Evolutionary conservation across 1,284 basidiomycete genomes (phyloP).

Genomic region (Malassezia dermatis): DNA sequence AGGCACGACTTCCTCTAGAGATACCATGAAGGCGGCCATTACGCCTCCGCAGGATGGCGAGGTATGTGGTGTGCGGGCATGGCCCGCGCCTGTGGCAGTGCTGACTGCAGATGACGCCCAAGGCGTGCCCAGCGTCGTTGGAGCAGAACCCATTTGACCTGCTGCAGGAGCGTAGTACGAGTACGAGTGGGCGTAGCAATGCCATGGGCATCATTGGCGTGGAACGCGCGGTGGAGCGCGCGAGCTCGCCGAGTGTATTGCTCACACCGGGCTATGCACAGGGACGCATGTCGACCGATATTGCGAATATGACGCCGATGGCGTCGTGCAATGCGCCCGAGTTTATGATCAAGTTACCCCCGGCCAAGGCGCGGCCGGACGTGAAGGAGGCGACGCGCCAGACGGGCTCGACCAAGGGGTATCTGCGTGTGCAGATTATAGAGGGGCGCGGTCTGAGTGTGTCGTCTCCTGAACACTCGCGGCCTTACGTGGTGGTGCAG

Average conservation of each 20-base stretch:
- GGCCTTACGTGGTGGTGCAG: constrained; percentile 91
- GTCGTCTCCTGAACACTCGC: constrained; percentile 50
- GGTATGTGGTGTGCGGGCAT: background rate
- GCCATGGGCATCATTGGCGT: constrained; percentile 1
- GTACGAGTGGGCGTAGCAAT: background rate
- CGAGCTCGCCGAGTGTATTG: constrained; percentile 7
- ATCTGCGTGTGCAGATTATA: constrained; percentile 90
- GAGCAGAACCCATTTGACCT: constrained; percentile 16
- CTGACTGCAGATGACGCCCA: constrained; percentile 9
- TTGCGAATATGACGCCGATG: background rate
- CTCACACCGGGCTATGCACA: constrained; percentile 10
- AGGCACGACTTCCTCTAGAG: background rate
- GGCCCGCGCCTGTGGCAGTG: background rate
- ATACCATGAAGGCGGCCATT: background rate
- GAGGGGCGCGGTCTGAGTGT: constrained; percentile 67
- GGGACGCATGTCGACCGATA: background rate
- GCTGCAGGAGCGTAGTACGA: background rate
- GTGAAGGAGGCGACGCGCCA: constrained; percentile 22
- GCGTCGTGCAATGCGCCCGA: constrained; percentile 22
- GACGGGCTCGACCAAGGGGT: constrained; percentile 55
- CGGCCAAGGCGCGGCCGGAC: constrained; percentile 26
- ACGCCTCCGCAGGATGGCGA: constrained; percentile 4
- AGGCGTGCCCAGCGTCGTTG: constrained; percentile 4
- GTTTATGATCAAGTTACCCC: constrained; percentile 45
- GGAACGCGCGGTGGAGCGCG: constrained; percentile 2